phyloP scores from a whole-genome alignment of 768 basidiomycete genomes.

The Baorangia bicolor region DNA sequence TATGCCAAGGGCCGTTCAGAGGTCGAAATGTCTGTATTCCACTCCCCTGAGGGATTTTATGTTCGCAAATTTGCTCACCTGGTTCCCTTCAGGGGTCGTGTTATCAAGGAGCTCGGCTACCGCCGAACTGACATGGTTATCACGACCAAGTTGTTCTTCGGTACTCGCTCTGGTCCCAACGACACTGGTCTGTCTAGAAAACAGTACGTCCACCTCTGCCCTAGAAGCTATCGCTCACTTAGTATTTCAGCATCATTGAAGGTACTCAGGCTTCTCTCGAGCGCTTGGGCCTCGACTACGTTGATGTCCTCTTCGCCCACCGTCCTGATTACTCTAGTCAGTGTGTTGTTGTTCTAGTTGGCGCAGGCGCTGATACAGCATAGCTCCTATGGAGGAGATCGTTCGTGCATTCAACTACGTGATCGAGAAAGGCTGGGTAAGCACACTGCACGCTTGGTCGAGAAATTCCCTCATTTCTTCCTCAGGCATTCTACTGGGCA shows the following conservation, averaged over 20 bases:
- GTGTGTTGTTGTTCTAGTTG: neutral
- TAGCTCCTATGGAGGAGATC: conserved; percentile 50
- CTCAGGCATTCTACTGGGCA: conserved; percentile 45
- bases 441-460: neutral
- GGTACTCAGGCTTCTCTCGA: conserved; percentile 50
- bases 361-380: neutral
- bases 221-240: neutral
- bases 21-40: conserved; percentile 43
- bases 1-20: conserved; percentile 51
- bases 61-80: neutral
- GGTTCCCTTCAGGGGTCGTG: conserved; percentile 41
- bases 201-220: conserved; percentile 20
- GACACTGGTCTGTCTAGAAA: conserved; percentile 37
- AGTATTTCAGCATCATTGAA: conserved; percentile 48
- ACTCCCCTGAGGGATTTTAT: no score
- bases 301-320: conserved; percentile 51
- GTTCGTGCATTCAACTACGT: conserved; percentile 59
- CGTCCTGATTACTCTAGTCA: conserved; percentile 41
- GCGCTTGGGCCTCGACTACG: conserved; percentile 54
- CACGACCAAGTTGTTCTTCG: conserved; percentile 60
- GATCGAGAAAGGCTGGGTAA: conserved; percentile 48
- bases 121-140: conserved; percentile 50
- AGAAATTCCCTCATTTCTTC: neutral
- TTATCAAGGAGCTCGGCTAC: conserved; percentile 52
- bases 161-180: conserved; percentile 47